These are phyloP conservation scores for Penicillium corylophilum DNA, from an alignment of 2,329 filamentous ascomycete genomes.

Conservation along the genomic window DNA sequence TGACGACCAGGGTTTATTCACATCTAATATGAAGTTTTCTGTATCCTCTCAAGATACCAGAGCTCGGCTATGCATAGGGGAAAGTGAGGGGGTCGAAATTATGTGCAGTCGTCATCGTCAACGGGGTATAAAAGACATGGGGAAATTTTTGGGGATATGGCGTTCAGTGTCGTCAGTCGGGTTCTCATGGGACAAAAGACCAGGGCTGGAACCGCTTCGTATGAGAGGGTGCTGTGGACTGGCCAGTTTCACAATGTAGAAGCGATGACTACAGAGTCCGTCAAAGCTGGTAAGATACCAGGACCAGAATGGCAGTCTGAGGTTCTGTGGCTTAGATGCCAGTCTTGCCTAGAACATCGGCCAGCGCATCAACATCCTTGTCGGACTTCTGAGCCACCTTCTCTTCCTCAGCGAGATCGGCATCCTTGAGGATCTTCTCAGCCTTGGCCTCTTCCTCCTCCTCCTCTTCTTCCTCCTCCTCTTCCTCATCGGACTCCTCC, in stretches of 20 bases:
- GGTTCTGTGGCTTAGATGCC: constrained; percentile 24
- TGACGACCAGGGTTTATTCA: constrained; percentile 16
- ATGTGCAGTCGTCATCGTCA: constrained; percentile 28
- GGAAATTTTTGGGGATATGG: constrained; percentile 14
- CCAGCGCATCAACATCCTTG: constrained; percentile 78
- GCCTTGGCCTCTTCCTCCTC: constrained; percentile 58
- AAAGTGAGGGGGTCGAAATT: constrained; percentile 14
- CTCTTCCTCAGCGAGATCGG: constrained; percentile 55
- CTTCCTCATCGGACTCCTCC: constrained; percentile 65
- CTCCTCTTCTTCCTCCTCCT: constrained; percentile 68
- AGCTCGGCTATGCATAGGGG: constrained; percentile 23
- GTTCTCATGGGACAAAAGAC: constrained; percentile 10
- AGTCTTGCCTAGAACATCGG: constrained; percentile 73
- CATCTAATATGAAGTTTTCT: constrained; percentile 18
- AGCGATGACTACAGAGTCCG: constrained; percentile 2
- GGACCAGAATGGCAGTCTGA: constrained; percentile 2
- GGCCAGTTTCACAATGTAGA: not conserved
- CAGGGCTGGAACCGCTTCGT: not conserved
- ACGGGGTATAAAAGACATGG: constrained; percentile 25
- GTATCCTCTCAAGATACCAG: constrained; percentile 15
- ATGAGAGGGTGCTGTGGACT: not conserved
- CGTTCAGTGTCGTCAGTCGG: constrained; percentile 19
- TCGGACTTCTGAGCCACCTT: constrained; percentile 71
- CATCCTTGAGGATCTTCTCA: constrained; percentile 69
- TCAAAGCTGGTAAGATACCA: not conserved